phyloP scores from a whole-genome alignment of 2,329 filamentous ascomycete genomes.

The Calycina herbarum region DNA sequence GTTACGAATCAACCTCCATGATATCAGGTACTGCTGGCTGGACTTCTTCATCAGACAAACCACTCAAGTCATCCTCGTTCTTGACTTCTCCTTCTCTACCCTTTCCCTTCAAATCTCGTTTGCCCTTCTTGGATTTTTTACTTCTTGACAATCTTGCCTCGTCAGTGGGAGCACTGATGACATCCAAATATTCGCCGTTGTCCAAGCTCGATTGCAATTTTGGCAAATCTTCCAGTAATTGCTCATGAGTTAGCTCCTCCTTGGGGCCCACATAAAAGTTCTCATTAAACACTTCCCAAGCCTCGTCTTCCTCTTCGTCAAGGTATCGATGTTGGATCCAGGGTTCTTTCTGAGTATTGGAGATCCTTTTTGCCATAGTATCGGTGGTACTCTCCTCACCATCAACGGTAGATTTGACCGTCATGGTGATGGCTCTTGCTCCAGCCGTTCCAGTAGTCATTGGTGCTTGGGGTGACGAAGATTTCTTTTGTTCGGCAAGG shows the following conservation, averaged over 20 bases:
- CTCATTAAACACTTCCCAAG: slow-evolving; percentile 75
- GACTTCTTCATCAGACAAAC: slow-evolving; percentile 23
- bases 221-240: slow-evolving; percentile 28
- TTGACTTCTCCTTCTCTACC: slow-evolving; percentile 20
- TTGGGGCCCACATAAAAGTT: slow-evolving; percentile 56
- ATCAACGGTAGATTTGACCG: slow-evolving; percentile 74
- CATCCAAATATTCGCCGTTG: slow-evolving; percentile 61
- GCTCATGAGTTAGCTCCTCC: slow-evolving; percentile 18
- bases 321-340: slow-evolving; percentile 81
- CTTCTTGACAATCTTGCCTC: slow-evolving; percentile 33
- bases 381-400: slow-evolving; percentile 65
- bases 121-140: slow-evolving; percentile 22
- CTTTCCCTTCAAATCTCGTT: slow-evolving; percentile 22
- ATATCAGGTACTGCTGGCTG: slow-evolving; percentile 3
- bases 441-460: slow-evolving; percentile 42
- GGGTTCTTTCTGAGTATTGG: slow-evolving; percentile 74
- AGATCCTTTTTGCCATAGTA: slow-evolving; percentile 74
- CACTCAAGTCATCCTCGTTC: slow-evolving; percentile 23
- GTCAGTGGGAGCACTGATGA: slow-evolving; percentile 54
- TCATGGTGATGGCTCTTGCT: slow-evolving; percentile 80
- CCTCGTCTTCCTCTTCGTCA: slow-evolving; percentile 74
- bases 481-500: slow-evolving; percentile 61
- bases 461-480: slow-evolving; percentile 34
- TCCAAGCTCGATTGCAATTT: slow-evolving; percentile 53
- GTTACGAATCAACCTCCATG: slow-evolving; percentile 7